These are phyloP conservation scores for Lactarius sanguifluus DNA, from an alignment of 768 basidiomycete species.

Conservation along the genomic window DNA sequence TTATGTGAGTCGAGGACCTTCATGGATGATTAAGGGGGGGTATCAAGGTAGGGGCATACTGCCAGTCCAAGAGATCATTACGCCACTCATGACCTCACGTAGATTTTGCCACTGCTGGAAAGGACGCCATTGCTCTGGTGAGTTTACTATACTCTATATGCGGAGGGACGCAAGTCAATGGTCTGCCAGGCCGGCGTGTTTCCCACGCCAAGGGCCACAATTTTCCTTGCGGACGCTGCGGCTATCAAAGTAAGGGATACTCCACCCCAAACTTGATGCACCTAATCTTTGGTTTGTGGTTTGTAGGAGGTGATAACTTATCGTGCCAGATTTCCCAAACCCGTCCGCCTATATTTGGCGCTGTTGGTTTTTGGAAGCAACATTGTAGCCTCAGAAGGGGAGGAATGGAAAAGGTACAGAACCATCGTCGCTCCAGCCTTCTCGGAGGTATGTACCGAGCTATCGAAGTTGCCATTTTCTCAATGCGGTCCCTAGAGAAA, in stretches of 20 bases:
- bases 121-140: conserved; percentile 16
- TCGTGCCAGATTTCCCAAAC: conserved; percentile 57
- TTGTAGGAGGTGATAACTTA: conserved; percentile 51
- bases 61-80: too few species aligned
- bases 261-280: background rate
- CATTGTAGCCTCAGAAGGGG: conserved; percentile 62
- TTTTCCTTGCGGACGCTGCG: conserved; percentile 21
- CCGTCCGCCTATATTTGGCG: conserved; percentile 45
- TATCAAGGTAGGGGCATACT: conserved; percentile 10
- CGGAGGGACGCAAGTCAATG: background rate
- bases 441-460: conserved; percentile 46
- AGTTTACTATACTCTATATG: background rate
- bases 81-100: background rate
- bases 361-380: conserved; percentile 58
- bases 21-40: background rate
- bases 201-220: background rate
- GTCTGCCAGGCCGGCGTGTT: conserved; percentile 7
- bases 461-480: background rate
- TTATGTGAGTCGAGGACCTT: background rate
- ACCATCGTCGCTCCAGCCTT: conserved; percentile 66
- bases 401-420: conserved; percentile 64
- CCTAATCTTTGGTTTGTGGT: conserved; percentile 5
- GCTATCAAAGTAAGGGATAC: conserved; percentile 22
- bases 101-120: conserved; percentile 22
- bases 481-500: conserved; percentile 33